Conservation (phyloP, 2,329 filamentous ascomycete species). For the Talaromyces islandicus region DNA sequence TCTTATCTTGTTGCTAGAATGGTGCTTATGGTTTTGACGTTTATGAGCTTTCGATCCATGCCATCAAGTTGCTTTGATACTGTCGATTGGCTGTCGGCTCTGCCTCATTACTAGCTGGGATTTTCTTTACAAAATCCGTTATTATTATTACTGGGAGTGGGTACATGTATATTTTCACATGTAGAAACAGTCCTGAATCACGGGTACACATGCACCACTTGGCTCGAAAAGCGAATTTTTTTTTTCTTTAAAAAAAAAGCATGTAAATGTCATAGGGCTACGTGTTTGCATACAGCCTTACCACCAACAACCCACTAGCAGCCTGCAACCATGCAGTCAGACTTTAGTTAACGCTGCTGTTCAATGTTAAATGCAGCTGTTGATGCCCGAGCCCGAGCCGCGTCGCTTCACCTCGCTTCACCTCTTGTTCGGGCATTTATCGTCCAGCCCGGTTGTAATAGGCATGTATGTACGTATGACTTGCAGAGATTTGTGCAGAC, state of each 20-base stretch:
- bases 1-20: not conserved
- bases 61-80: slow-evolving; percentile 6
- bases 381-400: not conserved
- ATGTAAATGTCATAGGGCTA: not conserved
- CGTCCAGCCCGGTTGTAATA: not conserved
- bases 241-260: not conserved
- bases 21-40: slow-evolving; percentile 8
- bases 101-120: slow-evolving; percentile 3
- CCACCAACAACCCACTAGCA: not conserved
- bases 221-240: too few species aligned
- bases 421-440: not conserved
- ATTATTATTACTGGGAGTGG: too few species aligned
- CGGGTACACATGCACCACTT: too few species aligned
- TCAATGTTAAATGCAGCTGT: not conserved
- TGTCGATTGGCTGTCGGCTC: slow-evolving; percentile 10
- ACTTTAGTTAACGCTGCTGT: not conserved
- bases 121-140: too few species aligned
- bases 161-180: too few species aligned
- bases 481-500: not conserved
- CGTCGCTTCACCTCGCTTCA: not conserved
- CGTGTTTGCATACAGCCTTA: not conserved
- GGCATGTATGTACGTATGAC: too few species aligned
- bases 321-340: not conserved
- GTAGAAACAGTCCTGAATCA: not conserved
- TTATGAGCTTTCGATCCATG: slow-evolving; percentile 8